phyloP scores from a whole-genome alignment of 2,329 filamentous ascomycete genomes.

The Colletotrichum liriopes region DNA sequence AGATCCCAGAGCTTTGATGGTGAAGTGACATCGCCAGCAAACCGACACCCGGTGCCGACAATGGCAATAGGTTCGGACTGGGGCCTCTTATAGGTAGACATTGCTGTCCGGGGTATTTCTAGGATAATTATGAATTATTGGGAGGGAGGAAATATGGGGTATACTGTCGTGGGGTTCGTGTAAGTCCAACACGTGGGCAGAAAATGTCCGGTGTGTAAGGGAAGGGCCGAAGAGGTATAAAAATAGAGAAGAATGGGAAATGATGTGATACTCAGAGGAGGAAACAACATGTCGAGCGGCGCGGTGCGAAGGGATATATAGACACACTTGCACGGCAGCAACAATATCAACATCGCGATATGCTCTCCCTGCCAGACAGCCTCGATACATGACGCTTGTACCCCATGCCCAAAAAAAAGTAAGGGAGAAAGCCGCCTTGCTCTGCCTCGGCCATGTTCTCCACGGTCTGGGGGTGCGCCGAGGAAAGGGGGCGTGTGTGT shows the following conservation, averaged over 20 bases:
- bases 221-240: constrained; percentile 21
- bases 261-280: constrained; percentile 5
- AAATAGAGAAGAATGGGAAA: constrained; percentile 38
- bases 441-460: constrained; percentile 6
- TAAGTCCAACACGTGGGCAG: constrained; percentile 1
- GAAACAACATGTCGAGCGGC: not conserved
- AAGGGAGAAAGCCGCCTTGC: constrained; percentile 28
- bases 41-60: constrained; percentile 57
- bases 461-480: constrained; percentile 25
- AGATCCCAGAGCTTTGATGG: constrained; percentile 56
- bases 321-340: constrained; percentile 7
- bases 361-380: constrained; percentile 29
- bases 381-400: constrained; percentile 20
- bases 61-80: constrained; percentile 57
- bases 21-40: constrained; percentile 53
- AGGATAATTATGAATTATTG: constrained; percentile 36
- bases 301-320: constrained; percentile 37
- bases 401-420: constrained; percentile 20
- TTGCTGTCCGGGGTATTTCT: constrained; percentile 39
- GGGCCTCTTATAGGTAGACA: constrained; percentile 42
- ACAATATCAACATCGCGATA: constrained; percentile 19
- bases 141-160: not conserved
- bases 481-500: constrained; percentile 6
- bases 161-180: not conserved
- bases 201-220: not conserved